Base-by-base conservation (phyloP, 441 rosid genomes). In the Aquilaria agallochum region DNA sequence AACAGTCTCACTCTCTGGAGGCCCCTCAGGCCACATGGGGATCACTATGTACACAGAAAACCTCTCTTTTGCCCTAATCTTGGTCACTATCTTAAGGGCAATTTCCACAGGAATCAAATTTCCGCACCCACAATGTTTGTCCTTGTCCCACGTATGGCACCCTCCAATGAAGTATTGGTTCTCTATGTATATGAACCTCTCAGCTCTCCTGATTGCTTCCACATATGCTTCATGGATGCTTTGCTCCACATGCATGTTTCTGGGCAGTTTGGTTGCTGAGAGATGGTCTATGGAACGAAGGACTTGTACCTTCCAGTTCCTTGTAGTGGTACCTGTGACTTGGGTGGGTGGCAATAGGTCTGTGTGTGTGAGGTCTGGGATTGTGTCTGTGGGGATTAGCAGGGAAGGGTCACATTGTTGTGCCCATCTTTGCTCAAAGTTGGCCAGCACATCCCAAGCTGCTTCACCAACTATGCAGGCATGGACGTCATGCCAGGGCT, bases 21-120 rank as follows among this genome's bases (percentile, higher is more conserved):
- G 78, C 14, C 96, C 97, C 80, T 90, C 98, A 6, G 98, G 96
- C 96, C 98, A 93, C 98, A 93, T 90, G 11, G 98, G 96, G 52
- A 93, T 83, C 77, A 90, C 56, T 32, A 93, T 76, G 64, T 93
- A 93, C 50, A 78, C 90, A 0, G 96, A 80, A 72, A 93, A 90
- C 57, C 95, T 85, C 75, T 90, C 81, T 50, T 60, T 82, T 0
- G 74, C 80, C 31, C 67, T 80, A 48, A 90, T 86, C 73, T 90
- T 93, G 34, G 66, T 75, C 0, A 65, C 91, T 5, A 86, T 68
- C 73, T 93, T 88, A 0, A 93, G 87, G 1, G 93, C 92, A 57
- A 90, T 85, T 79, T 88, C 97, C 0, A 83, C 59, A 4, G 97
- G 98, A 51, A 93, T 88, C 81, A 90, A 68, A 73, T 93, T 93